Conservation (phyloP, 2,329 filamentous ascomycete genomes). For the Colletotrichum chrysophilum region DNA sequence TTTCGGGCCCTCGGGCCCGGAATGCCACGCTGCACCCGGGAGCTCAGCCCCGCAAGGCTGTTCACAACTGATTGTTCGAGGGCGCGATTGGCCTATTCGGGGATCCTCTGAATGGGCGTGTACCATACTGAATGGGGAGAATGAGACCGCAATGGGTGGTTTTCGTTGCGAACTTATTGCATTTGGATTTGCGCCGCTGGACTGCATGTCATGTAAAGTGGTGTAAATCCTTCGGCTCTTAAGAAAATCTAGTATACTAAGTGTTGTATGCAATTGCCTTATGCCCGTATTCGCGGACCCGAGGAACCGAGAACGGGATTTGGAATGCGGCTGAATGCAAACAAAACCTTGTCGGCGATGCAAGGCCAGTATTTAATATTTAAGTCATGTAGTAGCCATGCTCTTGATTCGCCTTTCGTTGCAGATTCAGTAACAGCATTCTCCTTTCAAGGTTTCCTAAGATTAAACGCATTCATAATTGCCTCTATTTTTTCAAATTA, state of each 20-base stretch:
- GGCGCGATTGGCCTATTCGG: too few species aligned
- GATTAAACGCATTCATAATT: not conserved
- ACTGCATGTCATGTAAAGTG: not conserved
- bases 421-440: not conserved
- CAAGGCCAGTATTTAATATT: accelerated
- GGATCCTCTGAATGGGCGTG: too few species aligned
- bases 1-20: not conserved
- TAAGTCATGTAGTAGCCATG: not conserved
- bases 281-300: not conserved
- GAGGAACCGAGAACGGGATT: not conserved
- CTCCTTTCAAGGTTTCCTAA: not conserved
- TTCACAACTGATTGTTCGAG: not conserved
- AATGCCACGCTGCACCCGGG: not conserved
- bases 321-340: accelerated
- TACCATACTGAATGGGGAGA: not conserved
- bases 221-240: not conserved
- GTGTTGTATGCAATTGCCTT: accelerated
- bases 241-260: not conserved
- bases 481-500: not conserved
- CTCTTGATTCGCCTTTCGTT: not conserved
- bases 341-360: accelerated
- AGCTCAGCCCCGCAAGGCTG: not conserved
- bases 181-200: not conserved
- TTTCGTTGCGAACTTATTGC: not conserved
- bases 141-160: too few species aligned